Base-by-base conservation (phyloP, 441 rosid genomes). In the Viola pubescens region DNA sequence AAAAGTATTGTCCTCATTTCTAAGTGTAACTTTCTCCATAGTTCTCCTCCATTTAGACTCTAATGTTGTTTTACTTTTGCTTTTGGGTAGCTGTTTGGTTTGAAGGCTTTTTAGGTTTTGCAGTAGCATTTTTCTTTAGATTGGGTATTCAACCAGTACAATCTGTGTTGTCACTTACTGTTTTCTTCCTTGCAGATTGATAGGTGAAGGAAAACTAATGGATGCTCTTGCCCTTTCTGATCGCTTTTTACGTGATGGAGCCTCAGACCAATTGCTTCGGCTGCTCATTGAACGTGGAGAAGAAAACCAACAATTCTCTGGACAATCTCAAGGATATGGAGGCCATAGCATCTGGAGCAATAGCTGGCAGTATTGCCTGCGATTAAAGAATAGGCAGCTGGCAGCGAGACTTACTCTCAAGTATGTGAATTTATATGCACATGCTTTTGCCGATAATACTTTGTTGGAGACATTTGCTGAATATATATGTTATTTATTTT, bases 141-240 rank as follows among this genome's bases (percentile, higher is more conserved):
- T 13, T 46, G 48, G 13, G 37, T 16, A 19, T 45, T 43, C 14
- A 45, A 34, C 9, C 37, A 45, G 4, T 12, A 7, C 0, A 48
- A 56, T 60, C 38, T 16, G 39, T 67, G 16, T 54, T 56, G 34
- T 37, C 6, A 8, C 37, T 56, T 19, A 38, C 38, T 41, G 39
- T 41, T 19, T 44, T 52, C 60, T 68, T 71, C 64, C 43, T 16
- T 39, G 50, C 78, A 94, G 99, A 73, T 82, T 94, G 76, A 81
- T 90, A 58, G 84, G 81, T 71, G 95, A 90, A 81, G 96, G 96
- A 60, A 90, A 94, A 71, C 75, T 90, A 45, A 82, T 78, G 87
- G 99, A 94, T 82, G 97, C 99, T 53, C 89, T 94, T 71, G 99
- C 99, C 73, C 89, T 94, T 69, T 94, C 99, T 19, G 99, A 94